Evolutionary conservation across 2,329 filamentous ascomycete genomes (phyloP).

Genomic region (Colletotrichum nymphaeae): DNA sequence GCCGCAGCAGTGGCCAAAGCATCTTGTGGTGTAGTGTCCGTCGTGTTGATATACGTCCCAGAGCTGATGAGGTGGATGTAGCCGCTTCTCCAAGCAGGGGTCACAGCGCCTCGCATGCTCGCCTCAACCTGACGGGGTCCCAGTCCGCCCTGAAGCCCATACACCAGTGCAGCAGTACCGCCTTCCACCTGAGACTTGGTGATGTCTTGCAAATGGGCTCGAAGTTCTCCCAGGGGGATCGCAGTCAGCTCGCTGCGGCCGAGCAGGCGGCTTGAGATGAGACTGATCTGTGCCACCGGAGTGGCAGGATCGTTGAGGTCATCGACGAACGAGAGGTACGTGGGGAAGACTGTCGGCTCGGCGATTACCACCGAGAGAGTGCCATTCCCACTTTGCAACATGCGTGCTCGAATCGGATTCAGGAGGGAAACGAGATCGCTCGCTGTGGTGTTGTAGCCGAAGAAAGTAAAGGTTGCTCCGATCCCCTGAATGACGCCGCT

Average conservation of each 20-base stretch:
- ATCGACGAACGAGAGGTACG: neutral
- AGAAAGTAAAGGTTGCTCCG: neutral
- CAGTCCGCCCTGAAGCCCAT: neutral
- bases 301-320: neutral
- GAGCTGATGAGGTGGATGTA: slow-evolving; percentile 31
- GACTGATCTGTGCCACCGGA: neutral
- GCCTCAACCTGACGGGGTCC: neutral
- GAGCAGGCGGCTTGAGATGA: slow-evolving; percentile 2
- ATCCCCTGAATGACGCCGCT: neutral
- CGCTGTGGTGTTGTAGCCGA: neutral
- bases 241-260: neutral
- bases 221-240: neutral
- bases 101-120: slow-evolving; percentile 25
- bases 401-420: neutral
- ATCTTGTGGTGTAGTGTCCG: neutral
- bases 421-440: neutral
- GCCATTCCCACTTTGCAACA: neutral
- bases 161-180: neutral
- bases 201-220: neutral
- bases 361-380: neutral
- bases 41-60: neutral
- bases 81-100: slow-evolving; percentile 16
- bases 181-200: neutral
- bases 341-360: neutral
- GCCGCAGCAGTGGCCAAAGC: slow-evolving; percentile 3